phyloP scores from a whole-genome alignment of 169 alveolate genomes.

The Plasmodium relictum region DNA sequence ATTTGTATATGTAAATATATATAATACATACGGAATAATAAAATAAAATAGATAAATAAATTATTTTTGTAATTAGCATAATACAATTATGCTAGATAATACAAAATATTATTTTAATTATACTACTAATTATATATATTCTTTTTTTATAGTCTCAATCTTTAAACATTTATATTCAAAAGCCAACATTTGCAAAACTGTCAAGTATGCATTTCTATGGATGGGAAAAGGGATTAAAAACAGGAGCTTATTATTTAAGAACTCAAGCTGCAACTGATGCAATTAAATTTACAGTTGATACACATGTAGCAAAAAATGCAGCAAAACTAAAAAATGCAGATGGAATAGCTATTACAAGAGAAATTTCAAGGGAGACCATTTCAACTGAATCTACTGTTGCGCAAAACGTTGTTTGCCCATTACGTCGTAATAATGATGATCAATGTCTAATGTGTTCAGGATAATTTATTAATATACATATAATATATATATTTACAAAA shows the following conservation, averaged over 20 bases:
- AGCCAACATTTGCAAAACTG: conserved; percentile 96
- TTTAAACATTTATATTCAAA: conserved; percentile 95
- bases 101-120: neutral
- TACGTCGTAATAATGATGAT: conserved; percentile 78
- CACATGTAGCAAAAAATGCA: conserved; percentile 83
- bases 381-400: conserved; percentile 69
- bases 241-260: conserved; percentile 97
- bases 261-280: conserved; percentile 99
- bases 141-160: conserved; percentile 92
- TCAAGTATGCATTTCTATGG: conserved; percentile 99
- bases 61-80: neutral
- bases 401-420: conserved; percentile 60
- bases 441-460: conserved; percentile 87
- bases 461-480: conserved; percentile 22
- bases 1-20: neutral
- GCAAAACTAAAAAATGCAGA: conserved; percentile 75
- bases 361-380: conserved; percentile 75
- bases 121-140: neutral
- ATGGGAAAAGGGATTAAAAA: conserved; percentile 98
- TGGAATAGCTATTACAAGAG: conserved; percentile 56
- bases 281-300: conserved; percentile 98
- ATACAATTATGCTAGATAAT: neutral
- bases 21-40: neutral
- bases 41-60: neutral
- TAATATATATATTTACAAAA: neutral